Base-by-base conservation (phyloP, 2,329 filamentous ascomycete species). In the Aspergillus sojae region DNA sequence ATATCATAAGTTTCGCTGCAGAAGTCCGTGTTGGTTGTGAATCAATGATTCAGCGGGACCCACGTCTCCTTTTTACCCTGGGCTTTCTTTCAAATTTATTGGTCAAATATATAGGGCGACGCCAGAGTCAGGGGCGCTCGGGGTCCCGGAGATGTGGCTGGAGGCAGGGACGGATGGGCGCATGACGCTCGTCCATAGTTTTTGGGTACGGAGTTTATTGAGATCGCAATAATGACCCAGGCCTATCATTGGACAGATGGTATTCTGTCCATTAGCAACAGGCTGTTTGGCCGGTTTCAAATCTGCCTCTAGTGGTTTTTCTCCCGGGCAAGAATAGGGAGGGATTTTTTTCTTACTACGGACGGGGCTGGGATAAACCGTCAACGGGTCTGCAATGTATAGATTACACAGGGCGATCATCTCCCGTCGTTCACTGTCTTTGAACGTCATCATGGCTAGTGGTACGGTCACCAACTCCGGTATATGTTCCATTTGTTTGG, bases 21-120 rank as follows among this genome's bases (percentile, higher is more conserved):
- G 65, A 64, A 61, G 66, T 68, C 66, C 62, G 65, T 68, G 66
- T 66, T 64, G 65, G 60, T 61, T 57, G 65, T 62, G 61, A 58
- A 62, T 64, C 64, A 62, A 60, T 58, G 28, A 34, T 46, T 58
- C 58, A 54, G 50, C 56, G 53, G 34, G 60, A 64, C 65, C 60
- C 65, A 66, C 61, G 64, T 45, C 55, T 59, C 57, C 57, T 32
- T 48, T 67, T 60, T 57, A 23, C 48, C 43, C 21, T 63, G 36
- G 4, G 39, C 11, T 26, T 26, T 41, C 12, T 28, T 28, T 11
- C 34, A 52, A 39, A 50, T 43, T 36, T 5, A 50, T 39, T 50
- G 57, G 43, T 58, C 30, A 12, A 58, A 28, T n/a, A 36, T 34
- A n/a, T 58, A 58, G 30, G 52, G 34, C 52, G 52, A 41, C 59